A percentile compares a stretch with the other conserved stretches of the same genome.
Evolutionary conservation across 768 basidiomycete genomes (phyloP).

Genomic region (Glaciozyma martinii): DNA sequence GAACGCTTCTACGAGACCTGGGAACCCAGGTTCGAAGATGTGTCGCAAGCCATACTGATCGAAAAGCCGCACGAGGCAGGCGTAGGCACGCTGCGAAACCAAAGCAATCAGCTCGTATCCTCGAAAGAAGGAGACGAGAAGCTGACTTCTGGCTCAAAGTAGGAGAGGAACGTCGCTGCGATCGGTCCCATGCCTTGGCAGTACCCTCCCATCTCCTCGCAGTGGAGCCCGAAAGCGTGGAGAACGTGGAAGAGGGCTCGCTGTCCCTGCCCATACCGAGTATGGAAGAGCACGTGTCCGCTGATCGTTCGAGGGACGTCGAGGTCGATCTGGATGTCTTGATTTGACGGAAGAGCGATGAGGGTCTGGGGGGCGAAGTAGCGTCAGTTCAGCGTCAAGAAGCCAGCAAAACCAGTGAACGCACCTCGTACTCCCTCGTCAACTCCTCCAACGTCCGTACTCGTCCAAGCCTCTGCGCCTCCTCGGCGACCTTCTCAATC

Average conservation of each 20-base stretch:
- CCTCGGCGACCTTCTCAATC: constrained; percentile 20
- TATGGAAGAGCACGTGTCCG: constrained; percentile 87
- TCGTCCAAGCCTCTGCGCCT: neutral
- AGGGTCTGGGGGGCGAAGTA: constrained; percentile 42
- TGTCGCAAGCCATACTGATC: constrained; percentile 76
- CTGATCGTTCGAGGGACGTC: constrained; percentile 94
- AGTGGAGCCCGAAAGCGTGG: constrained; percentile 78
- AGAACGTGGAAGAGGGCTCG: constrained; percentile 89
- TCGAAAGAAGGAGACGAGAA: neutral
- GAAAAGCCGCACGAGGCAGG: constrained; percentile 76
- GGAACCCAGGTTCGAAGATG: constrained; percentile 88
- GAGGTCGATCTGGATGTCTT: constrained; percentile 94
- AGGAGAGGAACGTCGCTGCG: constrained; percentile 85
- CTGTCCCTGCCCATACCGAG: constrained; percentile 92
- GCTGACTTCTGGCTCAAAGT: constrained; percentile 69
- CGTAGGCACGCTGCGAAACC: constrained; percentile 55
- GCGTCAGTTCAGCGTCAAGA: neutral
- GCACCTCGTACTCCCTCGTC: constrained; percentile 11
- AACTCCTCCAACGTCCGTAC: constrained; percentile 14
- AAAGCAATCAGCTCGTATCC: neutral
- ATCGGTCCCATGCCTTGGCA: constrained; percentile 98
- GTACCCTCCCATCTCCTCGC: constrained; percentile 65
- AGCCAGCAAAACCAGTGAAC: neutral
- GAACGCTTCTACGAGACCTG: constrained; percentile 88
- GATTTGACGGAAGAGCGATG: constrained; percentile 70